phyloP scores from a whole-genome alignment of 768 basidiomycete genomes.

The Mycena chlorophos region DNA sequence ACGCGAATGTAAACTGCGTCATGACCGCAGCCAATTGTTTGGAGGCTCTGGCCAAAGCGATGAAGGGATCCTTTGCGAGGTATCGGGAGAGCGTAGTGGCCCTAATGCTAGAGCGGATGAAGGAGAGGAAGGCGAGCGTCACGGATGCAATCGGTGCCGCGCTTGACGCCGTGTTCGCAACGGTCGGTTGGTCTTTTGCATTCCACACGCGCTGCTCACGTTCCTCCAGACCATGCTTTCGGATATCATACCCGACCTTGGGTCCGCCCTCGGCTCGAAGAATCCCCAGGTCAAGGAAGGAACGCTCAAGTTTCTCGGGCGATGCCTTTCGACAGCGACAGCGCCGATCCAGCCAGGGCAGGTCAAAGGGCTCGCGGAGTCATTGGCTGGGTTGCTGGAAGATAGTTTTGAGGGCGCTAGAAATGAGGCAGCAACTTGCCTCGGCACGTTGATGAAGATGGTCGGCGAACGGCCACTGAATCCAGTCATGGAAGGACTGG shows the following conservation, averaged over 20 bases:
- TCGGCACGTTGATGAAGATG: conserved; percentile 95
- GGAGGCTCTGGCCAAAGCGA: conserved; percentile 81
- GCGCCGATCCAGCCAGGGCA: conserved; percentile 71
- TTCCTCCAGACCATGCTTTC: conserved; percentile 64
- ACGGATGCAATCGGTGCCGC: conserved; percentile 86
- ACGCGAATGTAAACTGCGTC: conserved; percentile 96
- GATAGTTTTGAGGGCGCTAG: conserved; percentile 89
- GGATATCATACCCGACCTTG: conserved; percentile 82
- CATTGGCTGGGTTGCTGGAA: conserved; percentile 73
- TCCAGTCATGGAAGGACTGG: conserved; percentile 79
- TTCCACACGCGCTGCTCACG: conserved; percentile 12
- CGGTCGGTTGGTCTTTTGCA: conserved; percentile 50
- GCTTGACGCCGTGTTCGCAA: conserved; percentile 83
- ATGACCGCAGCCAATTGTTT: conserved; percentile 82
- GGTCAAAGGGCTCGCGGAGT: conserved; percentile 79
- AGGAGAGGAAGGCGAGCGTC: conserved; percentile 90
- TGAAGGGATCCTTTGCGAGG: conserved; percentile 72
- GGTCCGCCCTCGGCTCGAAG: conserved; percentile 77
- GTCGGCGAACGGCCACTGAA: conserved; percentile 91
- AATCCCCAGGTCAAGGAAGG: conserved; percentile 98
- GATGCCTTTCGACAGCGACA: conserved; percentile 72
- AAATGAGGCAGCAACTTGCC: conserved; percentile 82
- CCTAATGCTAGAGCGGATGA: conserved; percentile 83
- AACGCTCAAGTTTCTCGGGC: conserved; percentile 80
- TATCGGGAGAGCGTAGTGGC: conserved; percentile 72